Conservation (phyloP, 2,329 filamentous ascomycete species). For the Pseudopithomyces chartarum region DNA sequence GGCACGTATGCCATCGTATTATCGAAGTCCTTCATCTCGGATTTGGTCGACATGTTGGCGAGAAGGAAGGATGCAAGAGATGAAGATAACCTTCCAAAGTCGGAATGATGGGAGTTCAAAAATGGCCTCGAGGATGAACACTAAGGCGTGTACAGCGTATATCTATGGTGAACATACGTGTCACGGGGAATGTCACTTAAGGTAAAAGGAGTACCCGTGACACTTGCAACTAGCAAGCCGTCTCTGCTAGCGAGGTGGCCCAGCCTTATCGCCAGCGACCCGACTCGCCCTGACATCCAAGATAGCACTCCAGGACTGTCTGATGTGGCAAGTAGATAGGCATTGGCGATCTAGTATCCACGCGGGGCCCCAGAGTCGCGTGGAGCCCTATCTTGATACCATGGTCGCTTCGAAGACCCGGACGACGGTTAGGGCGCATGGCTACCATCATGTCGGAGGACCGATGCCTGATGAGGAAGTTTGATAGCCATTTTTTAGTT, state of each 20-base stretch:
- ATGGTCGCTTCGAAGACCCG: background rate
- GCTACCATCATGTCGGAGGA: background rate
- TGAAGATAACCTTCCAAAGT: background rate
- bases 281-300: background rate
- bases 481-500: background rate
- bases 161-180: background rate
- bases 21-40: background rate
- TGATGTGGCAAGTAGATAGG: slow-evolving; percentile 1
- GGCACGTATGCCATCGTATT: background rate
- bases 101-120: background rate
- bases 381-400: background rate
- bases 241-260: background rate
- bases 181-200: background rate
- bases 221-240: background rate
- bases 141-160: background rate
- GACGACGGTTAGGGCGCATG: background rate
- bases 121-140: background rate
- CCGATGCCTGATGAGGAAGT: background rate
- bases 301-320: background rate
- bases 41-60: background rate
- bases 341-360: background rate
- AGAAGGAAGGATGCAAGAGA: background rate
- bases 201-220: background rate
- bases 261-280: background rate
- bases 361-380: background rate